Evolutionary conservation across 1,139 yeast genomes (phyloP), one percentile per base, ranked within the genome.

Genomic region (Yamadazyma atmosphaerica): DNA sequence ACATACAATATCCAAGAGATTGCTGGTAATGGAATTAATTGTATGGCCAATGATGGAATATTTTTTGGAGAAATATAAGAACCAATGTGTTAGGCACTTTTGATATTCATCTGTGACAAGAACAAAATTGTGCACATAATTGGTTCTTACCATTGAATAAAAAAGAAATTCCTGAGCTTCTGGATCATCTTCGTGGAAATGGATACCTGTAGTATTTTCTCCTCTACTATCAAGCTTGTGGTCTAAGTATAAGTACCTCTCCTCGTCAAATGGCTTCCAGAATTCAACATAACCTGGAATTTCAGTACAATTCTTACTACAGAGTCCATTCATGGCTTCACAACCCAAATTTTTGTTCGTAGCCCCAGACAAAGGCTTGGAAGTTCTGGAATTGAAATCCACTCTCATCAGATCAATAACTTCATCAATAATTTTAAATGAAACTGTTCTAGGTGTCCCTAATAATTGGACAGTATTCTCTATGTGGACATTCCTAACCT

Each of bases 121-220:
- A 9, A 40, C 19, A 32, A 35, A 41, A 18, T 42, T 41, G 13
- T 33, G 35, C 11, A 29, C 30, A 5, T 27, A 33, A 18, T 38
- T 40, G 11, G 36, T 25, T 12, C 22, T 18, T 16, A 37, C 22
- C 22, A 42, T 31, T 8, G 31, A 19, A 24, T 30, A 35, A 14
- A 29, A 42, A 9, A 42, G n/a, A 9, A 27, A 35, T 25, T 39
- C 41, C 32, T 29, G 46, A 9, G 36, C 28, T 8, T 41, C 46
- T n/a, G 44, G 34, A 22, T 34, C 39, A 19, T 34, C 16, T 34
- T 42, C 44, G 26, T 40, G 36, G 34, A 7, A 37, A 27, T 40
- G 38, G n/a, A 10, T 12, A 12, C 13, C 21, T 13, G 10, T 7
- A 12, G 23, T 14, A 4, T 17, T 30, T 14, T 14, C 19, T 4